Base-by-base conservation (phyloP, 2,329 filamentous ascomycete species). In the Fusarium proliferatum region DNA sequence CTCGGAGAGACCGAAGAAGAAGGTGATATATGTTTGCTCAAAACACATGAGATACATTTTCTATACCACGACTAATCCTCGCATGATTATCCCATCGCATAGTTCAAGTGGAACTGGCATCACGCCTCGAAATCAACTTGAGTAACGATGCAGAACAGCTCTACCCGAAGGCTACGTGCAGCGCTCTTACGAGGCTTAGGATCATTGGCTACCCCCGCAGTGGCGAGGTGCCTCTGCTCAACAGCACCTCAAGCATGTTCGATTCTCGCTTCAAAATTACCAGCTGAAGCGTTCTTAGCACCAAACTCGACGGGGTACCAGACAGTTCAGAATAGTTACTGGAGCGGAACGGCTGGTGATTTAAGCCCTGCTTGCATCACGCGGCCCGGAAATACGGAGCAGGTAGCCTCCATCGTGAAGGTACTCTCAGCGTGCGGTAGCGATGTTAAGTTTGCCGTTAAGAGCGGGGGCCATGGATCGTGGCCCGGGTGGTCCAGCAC, bases 331-430 rank as follows among this genome's bases (percentile, higher is more conserved):
- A 11, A 4, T 0, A n/a, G 45, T 21, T 30, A 48, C 26, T 30
- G 45, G 45, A 30, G 45, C 13, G 19, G n/a, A 48, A 48, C 45
- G 6, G 45, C 45, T 19, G 26, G 45, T 9, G 28, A n/a, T n/a
- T 19, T 49, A 15, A 49, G 28, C 6, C 46, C 28, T 1, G 21
- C 46, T 17, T 49, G 46, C 28, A 30, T 49, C 19, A 16, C 46
- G 9, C 6, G 19, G 0, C 46, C 46, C 6, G 0, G 5, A 4
- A 30, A 3, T 19, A 49, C 46, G 0, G 46, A 49, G 28, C 28
- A 49, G 2, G 28, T 49, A 13, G 19, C 28, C 6, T 30, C 28
- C 2, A 30, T 30, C 4, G 21, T 30, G 3, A 49, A n/a, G 19
- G 10, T 17, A 4, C 19, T 49, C 46, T n/a, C 28, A 4, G 5